Percentiles rank a stretch among this genome's conserved stretches.
phyloP scores from a whole-genome alignment of 78 protist species.

The Dictyostelium purpureum region DNA sequence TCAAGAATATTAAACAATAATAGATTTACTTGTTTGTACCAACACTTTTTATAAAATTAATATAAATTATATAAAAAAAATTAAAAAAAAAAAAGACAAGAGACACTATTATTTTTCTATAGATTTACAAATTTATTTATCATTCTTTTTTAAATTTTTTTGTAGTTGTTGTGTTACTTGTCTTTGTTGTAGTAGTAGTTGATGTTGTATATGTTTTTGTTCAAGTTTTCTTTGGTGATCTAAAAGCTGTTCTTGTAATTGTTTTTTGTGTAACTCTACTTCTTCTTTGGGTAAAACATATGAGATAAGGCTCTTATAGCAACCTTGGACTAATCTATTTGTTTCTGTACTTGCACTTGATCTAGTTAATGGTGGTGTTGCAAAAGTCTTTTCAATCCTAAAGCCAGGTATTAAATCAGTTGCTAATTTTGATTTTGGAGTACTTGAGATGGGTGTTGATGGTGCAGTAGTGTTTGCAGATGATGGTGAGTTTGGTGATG shows the following conservation, averaged over 20 bases:
- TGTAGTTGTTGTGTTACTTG: too few species aligned
- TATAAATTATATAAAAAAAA: too few species aligned
- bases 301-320: background rate
- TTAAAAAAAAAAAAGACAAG: too few species aligned
- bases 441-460: background rate
- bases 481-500: background rate
- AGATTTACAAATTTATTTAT: too few species aligned
- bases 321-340: background rate
- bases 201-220: background rate
- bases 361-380: constrained; percentile 10
- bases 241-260: background rate
- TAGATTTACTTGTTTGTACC: too few species aligned
- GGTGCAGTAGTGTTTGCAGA: background rate
- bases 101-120: too few species aligned
- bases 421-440: background rate
- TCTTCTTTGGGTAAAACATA: background rate
- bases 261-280: background rate
- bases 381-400: background rate
- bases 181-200: background rate
- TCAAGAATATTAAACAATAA: too few species aligned
- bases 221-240: background rate
- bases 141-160: too few species aligned
- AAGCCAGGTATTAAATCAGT: too few species aligned
- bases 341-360: background rate
- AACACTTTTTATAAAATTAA: too few species aligned